Conservation (phyloP, 1,284 basidiomycete genomes). For the Irpex rosettiformis region DNA sequence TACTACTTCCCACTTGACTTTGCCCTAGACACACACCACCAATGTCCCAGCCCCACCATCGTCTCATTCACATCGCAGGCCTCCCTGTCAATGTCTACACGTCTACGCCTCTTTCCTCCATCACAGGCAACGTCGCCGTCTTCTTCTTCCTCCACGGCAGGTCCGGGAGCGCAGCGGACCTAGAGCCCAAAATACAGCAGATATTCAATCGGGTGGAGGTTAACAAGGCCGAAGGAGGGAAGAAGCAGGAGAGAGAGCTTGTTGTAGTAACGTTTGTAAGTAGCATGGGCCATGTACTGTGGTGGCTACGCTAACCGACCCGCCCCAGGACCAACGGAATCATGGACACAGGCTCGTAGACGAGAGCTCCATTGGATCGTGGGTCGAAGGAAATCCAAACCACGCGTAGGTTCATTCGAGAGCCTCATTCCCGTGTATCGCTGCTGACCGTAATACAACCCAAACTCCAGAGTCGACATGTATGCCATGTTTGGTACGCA, state of each 20-base stretch:
- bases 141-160: constrained; percentile 67
- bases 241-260: constrained; percentile 34
- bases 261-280: constrained; percentile 56
- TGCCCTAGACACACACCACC: too few species aligned
- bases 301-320: too few species aligned
- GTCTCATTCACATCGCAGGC: constrained; percentile 39
- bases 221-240: constrained; percentile 21
- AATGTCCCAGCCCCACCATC: constrained; percentile 21
- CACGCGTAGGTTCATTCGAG: constrained; percentile 53
- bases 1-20: too few species aligned
- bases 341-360: constrained; percentile 62
- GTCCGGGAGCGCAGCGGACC: constrained; percentile 21
- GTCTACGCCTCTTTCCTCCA: constrained; percentile 20
- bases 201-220: constrained; percentile 23
- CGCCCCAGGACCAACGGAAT: constrained; percentile 82
- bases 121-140: constrained; percentile 37
- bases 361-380: constrained; percentile 49
- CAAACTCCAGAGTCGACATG: constrained; percentile 60
- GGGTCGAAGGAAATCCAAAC: constrained; percentile 53
- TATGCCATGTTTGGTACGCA: constrained; percentile 64
- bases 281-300: constrained; percentile 8
- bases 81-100: constrained; percentile 41
- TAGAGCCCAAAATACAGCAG: constrained; percentile 26
- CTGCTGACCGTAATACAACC: constrained; percentile 6
- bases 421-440: not conserved